Conservation (phyloP, 805 yeast species). For the Sugiyamaella americana region DNA sequence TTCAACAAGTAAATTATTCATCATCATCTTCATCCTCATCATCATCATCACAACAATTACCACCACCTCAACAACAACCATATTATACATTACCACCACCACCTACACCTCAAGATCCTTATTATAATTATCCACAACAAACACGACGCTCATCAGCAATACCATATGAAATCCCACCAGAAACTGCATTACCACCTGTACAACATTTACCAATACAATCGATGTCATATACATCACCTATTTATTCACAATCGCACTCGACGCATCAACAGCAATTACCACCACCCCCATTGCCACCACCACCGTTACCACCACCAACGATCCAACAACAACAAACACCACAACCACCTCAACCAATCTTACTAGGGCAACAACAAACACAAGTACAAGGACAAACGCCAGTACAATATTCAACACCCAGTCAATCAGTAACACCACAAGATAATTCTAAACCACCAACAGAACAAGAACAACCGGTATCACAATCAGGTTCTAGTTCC, state of each 20-base stretch:
- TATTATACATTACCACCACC: neutral
- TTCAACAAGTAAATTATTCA: neutral
- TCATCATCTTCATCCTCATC: neutral
- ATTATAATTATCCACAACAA: neutral
- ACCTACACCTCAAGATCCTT: neutral
- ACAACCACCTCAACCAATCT: neutral
- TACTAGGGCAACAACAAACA: neutral
- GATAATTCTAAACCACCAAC: too few relatives aligned
- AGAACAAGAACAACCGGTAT: neutral
- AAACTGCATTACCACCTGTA: neutral
- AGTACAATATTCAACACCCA: too few relatives aligned
- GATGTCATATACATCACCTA: neutral
- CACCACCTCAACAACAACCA: neutral
- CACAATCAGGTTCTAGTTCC: neutral
- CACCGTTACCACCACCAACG: neutral
- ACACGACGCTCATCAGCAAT: neutral
- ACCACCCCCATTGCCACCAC: slow-evolving; percentile 7
- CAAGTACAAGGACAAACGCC: too few relatives aligned
- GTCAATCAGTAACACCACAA: too few relatives aligned
- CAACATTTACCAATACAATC: slow-evolving; percentile 1
- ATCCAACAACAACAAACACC: neutral
- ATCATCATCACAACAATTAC: too few relatives aligned
- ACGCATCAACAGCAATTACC: neutral
- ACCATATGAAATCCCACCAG: neutral
- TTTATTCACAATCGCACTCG: neutral